Conservation (phyloP, 2,329 filamentous ascomycete genomes). For the Fusarium virguliforme region DNA sequence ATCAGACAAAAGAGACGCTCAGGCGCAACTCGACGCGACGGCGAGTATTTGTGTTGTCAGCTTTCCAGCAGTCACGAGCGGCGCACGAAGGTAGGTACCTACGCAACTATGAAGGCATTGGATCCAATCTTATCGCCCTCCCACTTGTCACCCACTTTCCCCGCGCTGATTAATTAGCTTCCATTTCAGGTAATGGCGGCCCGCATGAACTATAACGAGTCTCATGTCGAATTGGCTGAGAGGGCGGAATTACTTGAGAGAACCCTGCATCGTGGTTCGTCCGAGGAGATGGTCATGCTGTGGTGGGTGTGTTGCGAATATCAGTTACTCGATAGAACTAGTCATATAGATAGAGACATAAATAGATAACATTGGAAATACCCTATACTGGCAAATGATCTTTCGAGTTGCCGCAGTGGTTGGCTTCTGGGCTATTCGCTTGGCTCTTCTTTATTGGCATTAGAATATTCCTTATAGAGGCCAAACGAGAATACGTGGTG, state of each 20-base stretch:
- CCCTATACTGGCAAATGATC: neutral
- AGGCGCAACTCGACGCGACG: neutral
- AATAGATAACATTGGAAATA: neutral
- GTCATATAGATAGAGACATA: neutral
- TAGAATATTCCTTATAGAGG: too few species aligned
- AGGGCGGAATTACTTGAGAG: neutral
- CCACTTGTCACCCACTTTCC: conserved; percentile 39
- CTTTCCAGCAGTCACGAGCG: conserved; percentile 29
- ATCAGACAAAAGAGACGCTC: neutral
- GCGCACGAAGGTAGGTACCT: neutral
- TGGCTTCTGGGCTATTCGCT: too few species aligned
- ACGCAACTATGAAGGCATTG: conserved; percentile 37
- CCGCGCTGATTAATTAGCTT: conserved; percentile 42
- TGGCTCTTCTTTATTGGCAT: too few species aligned
- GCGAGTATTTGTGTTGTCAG: conserved; percentile 8
- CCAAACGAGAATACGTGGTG: neutral
- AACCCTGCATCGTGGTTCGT: neutral
- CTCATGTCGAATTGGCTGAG: neutral
- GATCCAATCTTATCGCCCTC: conserved; percentile 37
- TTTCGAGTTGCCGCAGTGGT: neutral
- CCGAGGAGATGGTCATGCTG: neutral
- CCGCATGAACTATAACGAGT: conserved; percentile 21
- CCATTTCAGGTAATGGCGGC: conserved; percentile 9
- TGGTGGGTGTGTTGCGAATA: conserved; percentile 3
- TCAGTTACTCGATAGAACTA: neutral